Evolutionary conservation across 306 rosid species (phyloP), one percentile per base, ranked within the genome.

Genomic region (Sphenostylis stenocarpa): DNA sequence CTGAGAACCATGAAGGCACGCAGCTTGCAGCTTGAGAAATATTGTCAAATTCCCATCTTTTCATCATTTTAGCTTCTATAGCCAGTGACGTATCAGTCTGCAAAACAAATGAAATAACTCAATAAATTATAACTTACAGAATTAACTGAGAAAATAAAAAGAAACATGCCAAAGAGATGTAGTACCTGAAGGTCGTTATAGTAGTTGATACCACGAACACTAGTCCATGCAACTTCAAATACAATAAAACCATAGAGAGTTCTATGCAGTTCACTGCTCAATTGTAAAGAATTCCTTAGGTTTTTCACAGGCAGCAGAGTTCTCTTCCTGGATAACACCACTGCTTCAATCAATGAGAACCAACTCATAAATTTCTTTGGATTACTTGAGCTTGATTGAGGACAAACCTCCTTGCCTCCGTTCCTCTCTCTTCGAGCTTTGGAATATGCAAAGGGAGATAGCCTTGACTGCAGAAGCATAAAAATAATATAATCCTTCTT

Each of bases 21-120:
- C 87, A 83, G 74, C 82, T 85, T 67, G 88, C 86, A 61, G 99
- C 98, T 82, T 89, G 98, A 87, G 90, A 81, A 66, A 96, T 92
- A 87, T 86, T 87, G 77, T 92, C 97, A 66, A 91, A 96, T 87
- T 96, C 99, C 99, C 99, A 92, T 85, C 99, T 90, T 84, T 68
- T 84, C 99, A 92, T 96, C 52, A 63, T 73, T 80, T 86, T 92
- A 70, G 89, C 80, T 91, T 96, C 99, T 57, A 88, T 67, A 43
- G 94, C 96, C 84, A 96, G 81, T 17, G 94, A 91, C 5, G 99
- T 91, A 78, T 96, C 98, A 52, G 97, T 91, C 99, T 96, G 90
- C 79, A 87, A 75, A 73, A 15, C 23, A 81, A 72, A 75, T 47
- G 19, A 65, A 52, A 70, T 76, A 62, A 64, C 14, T 41, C 68